A percentile compares a stretch with the other conserved stretches of the same genome.
phyloP scores from a whole-genome alignment of 768 basidiomycete species.

The Aureoboletus auriporus region DNA sequence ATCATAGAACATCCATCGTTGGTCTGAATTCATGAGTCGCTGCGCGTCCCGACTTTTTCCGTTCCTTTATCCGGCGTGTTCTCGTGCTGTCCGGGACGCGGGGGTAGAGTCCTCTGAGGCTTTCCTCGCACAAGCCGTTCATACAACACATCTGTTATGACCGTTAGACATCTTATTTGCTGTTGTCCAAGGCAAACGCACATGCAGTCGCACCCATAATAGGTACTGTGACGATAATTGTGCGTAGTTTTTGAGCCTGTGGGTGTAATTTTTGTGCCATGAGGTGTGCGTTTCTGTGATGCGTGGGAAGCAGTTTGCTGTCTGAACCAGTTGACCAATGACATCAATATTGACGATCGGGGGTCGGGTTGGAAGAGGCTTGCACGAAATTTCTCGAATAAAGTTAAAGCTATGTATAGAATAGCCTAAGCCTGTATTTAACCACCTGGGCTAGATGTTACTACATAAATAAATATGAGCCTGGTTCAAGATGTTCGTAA shows the following conservation, averaged over 20 bases:
- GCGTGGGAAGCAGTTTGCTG: conserved; percentile 2
- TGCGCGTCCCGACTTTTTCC: conserved; percentile 18
- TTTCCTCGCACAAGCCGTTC: conserved; percentile 57
- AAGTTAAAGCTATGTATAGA: too few species aligned
- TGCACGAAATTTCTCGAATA: too few species aligned
- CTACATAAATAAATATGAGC: too few species aligned
- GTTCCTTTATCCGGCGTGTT: conserved; percentile 1
- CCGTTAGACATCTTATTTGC: conserved; percentile 8
- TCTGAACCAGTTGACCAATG: background rate
- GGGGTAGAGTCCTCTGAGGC: conserved; percentile 39
- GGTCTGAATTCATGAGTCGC: conserved; percentile 5
- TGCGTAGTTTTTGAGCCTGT: conserved; percentile 43
- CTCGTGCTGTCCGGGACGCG: conserved; percentile 10
- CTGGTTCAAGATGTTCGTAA: too few species aligned
- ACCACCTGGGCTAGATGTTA: too few species aligned
- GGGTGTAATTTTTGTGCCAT: conserved; percentile 37
- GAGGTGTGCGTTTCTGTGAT: background rate
- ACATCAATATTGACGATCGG: too few species aligned
- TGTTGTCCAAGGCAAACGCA: conserved; percentile 30
- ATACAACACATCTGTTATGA: conserved; percentile 55
- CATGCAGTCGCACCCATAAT: conserved; percentile 63
- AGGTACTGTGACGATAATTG: conserved; percentile 60
- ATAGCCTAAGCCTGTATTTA: too few species aligned
- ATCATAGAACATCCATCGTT: conserved; percentile 11
- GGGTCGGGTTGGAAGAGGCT: too few species aligned